These are phyloP conservation scores for Phytophthora foliorum DNA, from an alignment of 352 stramenopile genomes.

Conservation along the genomic window DNA sequence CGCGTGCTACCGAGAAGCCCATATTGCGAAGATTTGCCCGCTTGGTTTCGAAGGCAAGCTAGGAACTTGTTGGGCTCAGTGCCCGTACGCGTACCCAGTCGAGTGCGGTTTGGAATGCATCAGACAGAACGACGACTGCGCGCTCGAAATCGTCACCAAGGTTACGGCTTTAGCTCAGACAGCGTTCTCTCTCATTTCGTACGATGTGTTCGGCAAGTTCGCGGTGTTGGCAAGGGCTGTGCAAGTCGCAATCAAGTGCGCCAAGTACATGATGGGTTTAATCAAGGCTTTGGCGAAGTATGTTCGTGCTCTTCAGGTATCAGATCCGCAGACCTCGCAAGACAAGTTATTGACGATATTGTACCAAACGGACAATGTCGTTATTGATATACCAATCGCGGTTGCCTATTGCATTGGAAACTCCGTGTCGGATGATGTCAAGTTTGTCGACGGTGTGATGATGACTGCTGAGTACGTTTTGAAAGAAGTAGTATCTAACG, in stretches of 20 bases:
- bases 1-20: slow-evolving; percentile 48
- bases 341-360: slow-evolving; percentile 46
- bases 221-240: slow-evolving; percentile 10
- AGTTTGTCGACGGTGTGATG: slow-evolving; percentile 36
- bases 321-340: slow-evolving; percentile 30
- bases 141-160: slow-evolving; percentile 31
- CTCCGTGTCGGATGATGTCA: slow-evolving; percentile 21
- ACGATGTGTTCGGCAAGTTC: slow-evolving; percentile 24
- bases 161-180: slow-evolving; percentile 15
- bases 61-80: slow-evolving; percentile 38
- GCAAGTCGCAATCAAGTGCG: slow-evolving; percentile 35
- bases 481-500: slow-evolving; percentile 40
- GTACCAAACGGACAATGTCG: slow-evolving; percentile 40
- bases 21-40: slow-evolving; percentile 38
- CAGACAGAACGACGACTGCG: slow-evolving; percentile 38
- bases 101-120: slow-evolving; percentile 44
- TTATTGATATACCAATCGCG: slow-evolving; percentile 47
- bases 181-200: slow-evolving; percentile 14
- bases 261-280: slow-evolving; percentile 28
- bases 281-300: slow-evolving; percentile 35
- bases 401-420: slow-evolving; percentile 42
- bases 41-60: slow-evolving; percentile 23
- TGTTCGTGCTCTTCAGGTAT: slow-evolving; percentile 24
- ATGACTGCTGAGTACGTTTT: slow-evolving; percentile 36
- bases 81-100: slow-evolving; percentile 39